These are phyloP conservation scores for Daldinia eschscholtzii DNA, from an alignment of 2,329 filamentous ascomycete species.

Conservation along the genomic window DNA sequence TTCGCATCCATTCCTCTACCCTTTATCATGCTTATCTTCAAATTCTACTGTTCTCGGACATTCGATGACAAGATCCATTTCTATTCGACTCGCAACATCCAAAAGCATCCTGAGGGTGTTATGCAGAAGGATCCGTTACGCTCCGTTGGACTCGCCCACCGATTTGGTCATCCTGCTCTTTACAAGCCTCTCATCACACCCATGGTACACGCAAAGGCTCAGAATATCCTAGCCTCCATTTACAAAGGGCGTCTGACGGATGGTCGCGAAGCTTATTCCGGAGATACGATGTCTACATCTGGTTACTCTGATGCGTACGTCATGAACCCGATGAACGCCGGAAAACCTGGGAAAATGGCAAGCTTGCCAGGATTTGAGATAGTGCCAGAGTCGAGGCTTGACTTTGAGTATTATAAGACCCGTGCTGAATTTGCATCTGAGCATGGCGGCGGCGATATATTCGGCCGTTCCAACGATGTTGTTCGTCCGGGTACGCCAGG, in stretches of 20 bases:
- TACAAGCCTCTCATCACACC: slow-evolving; percentile 92
- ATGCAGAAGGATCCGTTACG: slow-evolving; percentile 65
- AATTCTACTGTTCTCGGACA: slow-evolving; percentile 79
- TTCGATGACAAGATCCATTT: slow-evolving; percentile 87
- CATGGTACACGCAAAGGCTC: slow-evolving; percentile 93
- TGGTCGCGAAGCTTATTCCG: slow-evolving; percentile 69
- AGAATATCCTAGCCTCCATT: slow-evolving; percentile 85
- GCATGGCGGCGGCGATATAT: slow-evolving; percentile 81
- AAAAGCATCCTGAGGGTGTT: slow-evolving; percentile 60
- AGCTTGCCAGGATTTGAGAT: slow-evolving; percentile 84
- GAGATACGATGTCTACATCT: slow-evolving; percentile 69
- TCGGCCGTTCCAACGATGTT: slow-evolving; percentile 70
- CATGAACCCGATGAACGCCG: slow-evolving; percentile 80
- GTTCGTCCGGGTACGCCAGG: slow-evolving; percentile 72
- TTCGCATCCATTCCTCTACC: slow-evolving; percentile 79
- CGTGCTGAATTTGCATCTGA: slow-evolving; percentile 88
- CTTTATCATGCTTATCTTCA: slow-evolving; percentile 84
- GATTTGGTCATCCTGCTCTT: slow-evolving; percentile 91
- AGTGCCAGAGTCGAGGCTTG: slow-evolving; percentile 85
- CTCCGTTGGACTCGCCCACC: slow-evolving; percentile 77
- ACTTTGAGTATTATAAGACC: slow-evolving; percentile 94
- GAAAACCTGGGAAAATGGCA: slow-evolving; percentile 62
- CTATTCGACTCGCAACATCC: slow-evolving; percentile 75
- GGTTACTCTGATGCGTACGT: slow-evolving; percentile 87
- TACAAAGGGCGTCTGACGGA: slow-evolving; percentile 85